Evolutionary conservation across 1,284 basidiomycete species (phyloP).

Genomic region (Apiotrichum porosum): DNA sequence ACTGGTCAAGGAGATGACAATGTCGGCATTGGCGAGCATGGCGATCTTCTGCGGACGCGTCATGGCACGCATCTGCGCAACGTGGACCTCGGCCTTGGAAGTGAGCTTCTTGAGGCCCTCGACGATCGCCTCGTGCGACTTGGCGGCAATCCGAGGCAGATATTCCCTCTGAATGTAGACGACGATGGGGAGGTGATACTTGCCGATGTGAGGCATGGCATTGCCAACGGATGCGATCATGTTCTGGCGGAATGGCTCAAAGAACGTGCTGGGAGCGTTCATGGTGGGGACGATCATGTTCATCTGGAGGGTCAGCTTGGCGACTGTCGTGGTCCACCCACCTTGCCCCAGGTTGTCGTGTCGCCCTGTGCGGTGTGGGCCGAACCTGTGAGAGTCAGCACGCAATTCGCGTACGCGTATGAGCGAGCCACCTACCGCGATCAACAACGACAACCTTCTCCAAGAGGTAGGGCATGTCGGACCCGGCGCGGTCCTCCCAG

Average conservation of each 20-base stretch:
- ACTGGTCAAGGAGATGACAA: conserved; percentile 34
- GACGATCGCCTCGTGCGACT: conserved; percentile 28
- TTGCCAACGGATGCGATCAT: conserved; percentile 25
- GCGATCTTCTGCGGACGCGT: conserved; percentile 29
- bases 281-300: conserved; percentile 29
- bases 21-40: conserved; percentile 32
- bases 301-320: conserved; percentile 29
- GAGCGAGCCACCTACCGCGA: conserved; percentile 28
- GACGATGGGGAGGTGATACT: conserved; percentile 32
- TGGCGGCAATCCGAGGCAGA: conserved; percentile 19
- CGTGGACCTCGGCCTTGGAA: conserved; percentile 39
- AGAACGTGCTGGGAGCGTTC: conserved; percentile 24
- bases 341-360: conserved; percentile 36
- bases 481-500: conserved; percentile 27
- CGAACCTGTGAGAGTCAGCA: conserved; percentile 21
- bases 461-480: conserved; percentile 32
- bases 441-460: conserved; percentile 45
- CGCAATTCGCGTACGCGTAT: too few species aligned
- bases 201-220: conserved; percentile 9
- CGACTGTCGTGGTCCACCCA: too few species aligned
- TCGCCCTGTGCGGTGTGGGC: conserved; percentile 35
- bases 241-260: conserved; percentile 28
- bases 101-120: conserved; percentile 33
- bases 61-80: conserved; percentile 31
- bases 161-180: conserved; percentile 33